Base-by-base conservation (phyloP, 1,284 basidiomycete species). In the Schizophyllum commune region DNA sequence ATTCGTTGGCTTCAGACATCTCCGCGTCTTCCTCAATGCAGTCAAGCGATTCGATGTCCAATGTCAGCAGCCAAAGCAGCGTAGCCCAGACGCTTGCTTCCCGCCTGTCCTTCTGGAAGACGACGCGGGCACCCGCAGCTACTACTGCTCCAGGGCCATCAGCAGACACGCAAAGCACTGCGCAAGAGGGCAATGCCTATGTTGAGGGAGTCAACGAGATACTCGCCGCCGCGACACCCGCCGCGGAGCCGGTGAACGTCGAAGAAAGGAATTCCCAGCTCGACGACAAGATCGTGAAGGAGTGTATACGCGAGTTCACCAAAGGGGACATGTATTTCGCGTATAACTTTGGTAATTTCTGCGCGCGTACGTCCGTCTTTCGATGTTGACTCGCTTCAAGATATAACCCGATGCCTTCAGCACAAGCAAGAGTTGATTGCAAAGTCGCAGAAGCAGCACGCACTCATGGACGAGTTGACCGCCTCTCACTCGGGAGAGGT, bases 321-420 rank as follows among this genome's bases (percentile, higher is more conserved):
- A 88, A 88, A 66, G 89, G 89, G 8, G 86, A 84, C 54, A 92
- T 94, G 88, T 92, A 87, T 72, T 92, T 91, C 67, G 78, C 91
- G 1, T 88, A 91, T 69, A 83, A 79, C 61, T 91, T 91, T 65
- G 90, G 91, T 90, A 19, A 2, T 58, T 60, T 20, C 57, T 58
- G 52, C 32, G 33, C 22, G 34, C 54, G 15, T 32, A 22, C 55
- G 17, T 58, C 15, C 27, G 27, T 27, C 22, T 58, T 60, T 53
- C 57, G 58, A 52, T 53, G 34, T 20, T 60, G 6, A 32, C 52
- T 52, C 11, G 20, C 32, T 54, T 22, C 59, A 56, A 27, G 90
- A 92, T 69, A 80, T 92, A 39, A 92, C 91, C 20, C 81, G 86
- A 53, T 89, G 90, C 7, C 69, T 92, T 32, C 91, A 92, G 68